These are phyloP conservation scores for Blastobotrys illinoisensis DNA, from an alignment of 1,139 yeast genomes.

Conservation along the genomic window DNA sequence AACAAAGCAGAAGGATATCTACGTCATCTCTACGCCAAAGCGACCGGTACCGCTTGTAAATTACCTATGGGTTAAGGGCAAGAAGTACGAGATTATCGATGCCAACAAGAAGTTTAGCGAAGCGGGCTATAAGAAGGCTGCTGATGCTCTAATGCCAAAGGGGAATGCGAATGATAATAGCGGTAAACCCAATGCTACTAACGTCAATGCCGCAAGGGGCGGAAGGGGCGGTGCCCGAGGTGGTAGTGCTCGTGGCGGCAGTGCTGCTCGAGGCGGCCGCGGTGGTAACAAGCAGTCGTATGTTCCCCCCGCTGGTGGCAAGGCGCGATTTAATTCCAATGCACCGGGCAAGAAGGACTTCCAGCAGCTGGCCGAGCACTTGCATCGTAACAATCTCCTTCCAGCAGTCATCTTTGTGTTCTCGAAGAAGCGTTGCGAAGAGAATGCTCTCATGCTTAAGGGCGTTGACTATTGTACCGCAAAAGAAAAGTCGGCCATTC, in stretches of 20 bases:
- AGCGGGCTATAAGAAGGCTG: constrained; percentile 58
- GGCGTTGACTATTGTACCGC: constrained; percentile 77
- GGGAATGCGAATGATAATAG: constrained; percentile 24
- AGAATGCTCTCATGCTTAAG: constrained; percentile 73
- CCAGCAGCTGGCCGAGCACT: constrained; percentile 58
- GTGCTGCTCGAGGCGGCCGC: constrained; percentile 18
- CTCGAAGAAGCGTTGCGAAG: constrained; percentile 89
- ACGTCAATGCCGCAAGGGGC: constrained; percentile 4
- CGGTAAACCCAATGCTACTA: not conserved
- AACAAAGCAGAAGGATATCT: constrained; percentile 90
- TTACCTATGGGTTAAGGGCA: constrained; percentile 69
- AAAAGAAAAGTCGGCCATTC: constrained; percentile 82
- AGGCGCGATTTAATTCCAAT: constrained; percentile 41
- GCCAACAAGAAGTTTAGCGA: constrained; percentile 65
- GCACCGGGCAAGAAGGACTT: constrained; percentile 57
- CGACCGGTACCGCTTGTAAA: constrained; percentile 95
- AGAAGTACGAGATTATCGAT: constrained; percentile 66
- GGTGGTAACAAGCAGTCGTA: constrained; percentile 30
- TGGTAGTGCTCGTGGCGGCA: constrained; percentile 32
- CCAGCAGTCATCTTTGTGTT: constrained; percentile 95
- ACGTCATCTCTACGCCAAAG: constrained; percentile 91
- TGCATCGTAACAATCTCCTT: constrained; percentile 59
- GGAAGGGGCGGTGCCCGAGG: constrained; percentile 6
- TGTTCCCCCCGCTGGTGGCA: not conserved
- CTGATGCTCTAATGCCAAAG: constrained; percentile 42